Base-by-base conservation (phyloP, 257 asterid genomes). In the Haberlea rhodopensis region DNA sequence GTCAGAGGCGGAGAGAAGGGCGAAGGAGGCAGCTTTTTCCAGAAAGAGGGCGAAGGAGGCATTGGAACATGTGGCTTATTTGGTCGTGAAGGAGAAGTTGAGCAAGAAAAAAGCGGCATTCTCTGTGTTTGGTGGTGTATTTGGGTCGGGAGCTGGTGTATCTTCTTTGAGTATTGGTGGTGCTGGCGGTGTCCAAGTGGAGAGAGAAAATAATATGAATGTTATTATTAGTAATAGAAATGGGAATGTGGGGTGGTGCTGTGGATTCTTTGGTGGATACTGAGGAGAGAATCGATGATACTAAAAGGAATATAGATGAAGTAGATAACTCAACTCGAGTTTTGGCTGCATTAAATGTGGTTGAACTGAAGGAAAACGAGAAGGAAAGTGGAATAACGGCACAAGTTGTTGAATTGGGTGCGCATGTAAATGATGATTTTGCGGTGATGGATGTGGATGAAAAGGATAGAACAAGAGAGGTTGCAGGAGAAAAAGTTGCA, bases 21-120 rank as follows among this genome's bases (percentile, higher is more conserved):
- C 86, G 3, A 89, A 69, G 76, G 96, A 91, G 72, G 96, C 96
- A 0, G 96, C 91, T 0, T 64, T 63, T 31, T 60, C 98, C 1
- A 72, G 90, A 76, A 91, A 89, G 71, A 78, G 90, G 61, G 98
- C 98, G 1, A 82, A 79, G 68, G 95, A 83, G 64, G 89, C 94
- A 1, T 61, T 89, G 76, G 96, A 83, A 54, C 84, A 81, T 21
- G 79, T 87, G 5, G 82, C 88, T 0, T 66, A 61, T 66, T 64
- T 89, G 71, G 83, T 67, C 6, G 75, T 78, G 8, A 80, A 70
- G 85, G 90, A 91, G 71, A 84, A 83, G 70, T 3, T 62, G 71
- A 79, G 71, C 78, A 80, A 71, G 74, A 85, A 82, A 63, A 85
- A 79, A 57, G 45, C n/a, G 0, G 69, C 46, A 18, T 45, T 55